Evolutionary conservation across 192 early-diverging fungal genomes (phyloP).

Genomic region (Dissophora ornata): DNA sequence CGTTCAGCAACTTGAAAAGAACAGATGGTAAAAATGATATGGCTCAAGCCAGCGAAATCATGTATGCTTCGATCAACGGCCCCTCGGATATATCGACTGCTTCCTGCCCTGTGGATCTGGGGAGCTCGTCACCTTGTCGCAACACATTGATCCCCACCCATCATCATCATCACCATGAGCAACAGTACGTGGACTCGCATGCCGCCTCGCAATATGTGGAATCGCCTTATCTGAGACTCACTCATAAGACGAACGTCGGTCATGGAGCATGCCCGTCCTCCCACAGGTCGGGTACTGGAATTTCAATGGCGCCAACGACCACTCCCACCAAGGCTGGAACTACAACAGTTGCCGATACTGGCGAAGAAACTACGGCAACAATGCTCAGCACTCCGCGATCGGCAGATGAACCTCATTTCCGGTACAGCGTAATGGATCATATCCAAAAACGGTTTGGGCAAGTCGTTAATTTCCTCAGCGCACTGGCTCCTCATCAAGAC

Average conservation of each 20-base stretch:
- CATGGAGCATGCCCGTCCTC: conserved; percentile 18
- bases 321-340: not conserved
- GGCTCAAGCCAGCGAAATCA: conserved; percentile 2
- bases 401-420: conserved; percentile 21
- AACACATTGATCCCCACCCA: no score
- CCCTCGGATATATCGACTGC: not conserved
- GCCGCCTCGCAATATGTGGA: no score
- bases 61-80: conserved; percentile 1
- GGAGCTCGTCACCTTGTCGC: no score
- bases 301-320: not conserved
- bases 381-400: conserved; percentile 9
- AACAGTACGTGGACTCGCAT: no score
- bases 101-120: not conserved
- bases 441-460: not conserved
- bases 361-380: conserved; percentile 4
- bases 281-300: no score
- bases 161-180: no score
- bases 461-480: not conserved
- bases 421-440: conserved; percentile 7
- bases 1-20: not conserved
- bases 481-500: not conserved
- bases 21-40: conserved; percentile 2
- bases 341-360: not conserved
- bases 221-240: no score
- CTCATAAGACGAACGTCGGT: no score